Base-by-base conservation (phyloP, 1,284 basidiomycete species). In the Tylopilus orsonianus region DNA sequence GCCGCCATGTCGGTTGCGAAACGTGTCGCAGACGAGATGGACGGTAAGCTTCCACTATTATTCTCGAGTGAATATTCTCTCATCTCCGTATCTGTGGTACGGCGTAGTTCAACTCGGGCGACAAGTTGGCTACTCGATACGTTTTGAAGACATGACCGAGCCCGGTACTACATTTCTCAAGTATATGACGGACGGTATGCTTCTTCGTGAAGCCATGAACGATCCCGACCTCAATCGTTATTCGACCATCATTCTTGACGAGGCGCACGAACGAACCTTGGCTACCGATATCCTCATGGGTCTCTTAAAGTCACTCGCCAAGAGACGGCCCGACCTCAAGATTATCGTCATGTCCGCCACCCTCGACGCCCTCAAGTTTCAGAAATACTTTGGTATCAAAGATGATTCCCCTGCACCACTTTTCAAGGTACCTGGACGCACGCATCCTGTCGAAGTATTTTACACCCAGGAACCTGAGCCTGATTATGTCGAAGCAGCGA, bases 121-220 rank as follows among this genome's bases (percentile, higher is more conserved):
- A 66, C 85, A 97, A 60, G 96, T 99, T 56, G 97, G 97, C 55
- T 99, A 99, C 71, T 93, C 92, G 4, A 98, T 98, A 63, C 93
- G 97, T 67, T 99, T 99, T 71, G 96, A 99, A 70, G 96, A 99
- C 66, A 93, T 94, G 86, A 97, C 95, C 9, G 89, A 93, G 56
- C 80, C 82, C 0, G 90, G 90, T 0, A 90, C 85, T 8, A 97
- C 94, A 0, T 95, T 97, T 70, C 75, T 97, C 58, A 95, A 96
- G 68, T 98, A 99, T 75, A 97, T 99, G 95, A 99, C 96, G 10
- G 96, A 99, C 60, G 96, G 96, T 81, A 97, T 98, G 94, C 80
- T 94, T 50, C 79, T 97, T 23, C 87, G 95, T 33, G 95, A 98
- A 74, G 95, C 94, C 7, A 97, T 98, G 92, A 92, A 96, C 70